These are phyloP conservation scores for Dittrichia graveolens DNA, from an alignment of 129 eudicot species.

Conservation along the genomic window DNA sequence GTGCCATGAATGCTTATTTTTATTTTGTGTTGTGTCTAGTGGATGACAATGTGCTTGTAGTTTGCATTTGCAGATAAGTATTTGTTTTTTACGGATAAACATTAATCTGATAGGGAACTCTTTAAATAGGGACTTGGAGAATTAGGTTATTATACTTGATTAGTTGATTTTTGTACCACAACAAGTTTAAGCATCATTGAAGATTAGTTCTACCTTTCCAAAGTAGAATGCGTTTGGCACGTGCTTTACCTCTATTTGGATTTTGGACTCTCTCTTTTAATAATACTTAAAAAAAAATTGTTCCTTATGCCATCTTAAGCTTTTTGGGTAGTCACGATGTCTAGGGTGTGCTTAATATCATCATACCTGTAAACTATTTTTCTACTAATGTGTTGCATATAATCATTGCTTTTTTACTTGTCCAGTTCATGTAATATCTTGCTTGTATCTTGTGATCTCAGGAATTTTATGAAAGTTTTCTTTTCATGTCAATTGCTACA, in stretches of 20 bases:
- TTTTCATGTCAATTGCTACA: conserved; percentile 8
- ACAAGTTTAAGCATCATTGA: background rate
- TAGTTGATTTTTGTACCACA: too few species aligned
- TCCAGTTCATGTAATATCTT: background rate
- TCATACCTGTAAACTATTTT: background rate
- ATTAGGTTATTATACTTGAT: too few species aligned
- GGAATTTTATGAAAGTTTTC: conserved; percentile 8
- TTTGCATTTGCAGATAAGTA: too few species aligned
- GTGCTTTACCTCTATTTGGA: background rate
- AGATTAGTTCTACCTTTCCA: background rate
- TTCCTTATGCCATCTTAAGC: background rate
- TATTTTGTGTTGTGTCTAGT: too few species aligned
- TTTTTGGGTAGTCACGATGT: background rate
- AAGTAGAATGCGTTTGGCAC: background rate
- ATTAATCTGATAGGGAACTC: too few species aligned
- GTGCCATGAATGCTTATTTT: too few species aligned
- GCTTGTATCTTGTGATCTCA: background rate
- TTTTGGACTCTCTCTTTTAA: conserved; percentile 2
- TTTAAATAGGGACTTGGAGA: too few species aligned
- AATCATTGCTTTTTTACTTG: background rate
- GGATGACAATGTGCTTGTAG: too few species aligned
- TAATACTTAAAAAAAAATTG: background rate
- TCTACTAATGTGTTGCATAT: conserved; percentile 15
- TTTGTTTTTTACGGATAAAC: too few species aligned
- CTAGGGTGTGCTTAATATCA: background rate